Base-by-base conservation (phyloP, 2,329 filamentous ascomycete species). In the Trichoderma citrinoviride region DNA sequence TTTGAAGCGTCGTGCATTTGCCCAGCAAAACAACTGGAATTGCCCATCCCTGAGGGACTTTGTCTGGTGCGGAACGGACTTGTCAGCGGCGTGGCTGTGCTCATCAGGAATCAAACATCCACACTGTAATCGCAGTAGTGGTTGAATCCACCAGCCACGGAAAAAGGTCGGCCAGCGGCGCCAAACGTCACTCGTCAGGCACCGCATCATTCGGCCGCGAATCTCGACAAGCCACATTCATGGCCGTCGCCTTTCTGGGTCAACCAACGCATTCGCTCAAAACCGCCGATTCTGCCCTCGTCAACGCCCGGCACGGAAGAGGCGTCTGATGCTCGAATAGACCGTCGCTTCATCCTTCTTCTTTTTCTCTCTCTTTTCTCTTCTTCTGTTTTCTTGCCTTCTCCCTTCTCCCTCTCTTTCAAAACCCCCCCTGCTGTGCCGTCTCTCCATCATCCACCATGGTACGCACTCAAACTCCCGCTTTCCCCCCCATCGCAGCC, bases 121-220 rank as follows among this genome's bases (percentile, higher is more conserved):
- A n/a, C n/a, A n/a, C n/a, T n/a, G n/a, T n/a, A n/a, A n/a, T n/a
- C n/a, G n/a, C n/a, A n/a, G n/a, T n/a, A n/a, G n/a, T n/a, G n/a
- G n/a, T n/a, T n/a, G 43, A 27, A 58, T n/a, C 27, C 56, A 66
- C 69, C 41, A 65, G 68, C 68, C 57, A 68, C 75, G 75, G 75
- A 70, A 75, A 76, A 77, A 75, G 67, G 68, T 77, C 74, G 61
- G 61, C 61, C 74, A 73, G 75, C 71, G 75, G 75, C 72, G 70
- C 72, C 62, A 71, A 60, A 75, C 72, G 71, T 75, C 72, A 72
- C 69, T 50, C 70, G 68, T 74, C 73, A 72, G 74, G 74, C 74
- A 75, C 73, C 73, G 72, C 67, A 72, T 69, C 69, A 70, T 62
- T 68, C 68, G 70, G 67, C 68, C 69, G 57, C 68, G 67, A 67